Conservation (phyloP, 495 filamentous ascomycete species). For the Acidomyces sp. region DNA sequence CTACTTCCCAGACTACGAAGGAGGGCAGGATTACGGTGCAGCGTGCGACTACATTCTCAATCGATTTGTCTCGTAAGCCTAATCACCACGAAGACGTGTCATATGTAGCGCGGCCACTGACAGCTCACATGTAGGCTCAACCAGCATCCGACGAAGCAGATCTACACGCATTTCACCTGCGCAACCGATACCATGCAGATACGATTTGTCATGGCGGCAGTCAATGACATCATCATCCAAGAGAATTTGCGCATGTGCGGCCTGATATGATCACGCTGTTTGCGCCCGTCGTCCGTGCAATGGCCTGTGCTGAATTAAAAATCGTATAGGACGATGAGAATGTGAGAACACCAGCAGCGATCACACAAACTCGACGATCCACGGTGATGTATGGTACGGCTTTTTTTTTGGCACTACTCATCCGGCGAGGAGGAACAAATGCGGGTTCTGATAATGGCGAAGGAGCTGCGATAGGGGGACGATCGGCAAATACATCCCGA, state of each 20-base stretch:
- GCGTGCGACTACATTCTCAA: slow-evolving; percentile 97
- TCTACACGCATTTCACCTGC: slow-evolving; percentile 99
- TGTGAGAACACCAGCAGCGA: not conserved
- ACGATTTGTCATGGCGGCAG: slow-evolving; percentile 98
- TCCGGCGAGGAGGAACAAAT: too few relatives aligned
- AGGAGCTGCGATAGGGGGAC: too few relatives aligned
- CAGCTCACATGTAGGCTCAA: slow-evolving; percentile 42
- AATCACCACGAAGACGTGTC: not conserved
- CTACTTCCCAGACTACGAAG: slow-evolving; percentile 98
- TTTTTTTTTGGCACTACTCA: too few relatives aligned
- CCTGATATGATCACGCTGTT: slow-evolving; percentile 56
- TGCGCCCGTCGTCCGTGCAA: not conserved
- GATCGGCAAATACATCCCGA: too few relatives aligned
- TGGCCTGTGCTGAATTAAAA: not conserved
- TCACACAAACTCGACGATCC: too few relatives aligned
- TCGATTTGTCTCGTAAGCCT: slow-evolving; percentile 63
- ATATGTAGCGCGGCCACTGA: slow-evolving; percentile 11
- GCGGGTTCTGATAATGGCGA: too few relatives aligned
- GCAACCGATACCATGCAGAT: slow-evolving; percentile 94
- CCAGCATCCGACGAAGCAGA: slow-evolving; percentile 97
- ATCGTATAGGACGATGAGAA: not conserved
- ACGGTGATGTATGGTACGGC: too few relatives aligned
- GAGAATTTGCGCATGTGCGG: slow-evolving; percentile 97
- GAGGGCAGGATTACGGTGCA: slow-evolving; percentile 78
- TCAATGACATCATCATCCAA: slow-evolving; percentile 99